Evolutionary conservation across 306 rosid species (phyloP).

Genomic region (Sesbania bispinosa): DNA sequence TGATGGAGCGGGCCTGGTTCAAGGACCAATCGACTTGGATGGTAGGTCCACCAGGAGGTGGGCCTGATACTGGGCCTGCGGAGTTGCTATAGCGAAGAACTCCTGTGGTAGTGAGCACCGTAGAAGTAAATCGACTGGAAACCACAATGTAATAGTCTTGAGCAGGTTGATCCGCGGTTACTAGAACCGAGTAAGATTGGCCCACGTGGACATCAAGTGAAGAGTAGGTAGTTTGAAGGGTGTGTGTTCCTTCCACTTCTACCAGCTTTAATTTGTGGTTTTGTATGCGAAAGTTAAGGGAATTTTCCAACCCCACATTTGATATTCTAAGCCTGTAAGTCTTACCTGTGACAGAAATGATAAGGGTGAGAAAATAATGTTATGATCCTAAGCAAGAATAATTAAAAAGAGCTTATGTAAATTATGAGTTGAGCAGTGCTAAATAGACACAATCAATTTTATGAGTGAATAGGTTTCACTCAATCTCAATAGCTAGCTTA

Average conservation of each 20-base stretch:
- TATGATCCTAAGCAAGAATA: no score
- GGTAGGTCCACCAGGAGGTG: conserved; percentile 96
- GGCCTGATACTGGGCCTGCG: conserved; percentile 74
- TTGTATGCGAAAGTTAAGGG: conserved; percentile 84
- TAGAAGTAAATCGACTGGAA: conserved; percentile 66
- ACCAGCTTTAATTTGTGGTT: conserved; percentile 75
- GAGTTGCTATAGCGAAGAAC: conserved; percentile 78
- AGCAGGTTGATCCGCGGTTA: conserved; percentile 91
- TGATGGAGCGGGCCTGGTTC: conserved; percentile 95
- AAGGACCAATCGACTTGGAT: conserved; percentile 94
- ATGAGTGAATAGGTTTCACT: no score
- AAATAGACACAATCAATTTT: no score
- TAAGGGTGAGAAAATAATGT: no score
- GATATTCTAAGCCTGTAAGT: conserved; percentile 95
- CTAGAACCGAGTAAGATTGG: conserved; percentile 86
- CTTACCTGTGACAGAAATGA: no score
- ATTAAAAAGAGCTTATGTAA: no score
- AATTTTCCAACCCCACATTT: conserved; percentile 75
- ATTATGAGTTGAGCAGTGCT: no score
- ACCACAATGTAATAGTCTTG: conserved; percentile 78
- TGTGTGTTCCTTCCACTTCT: conserved; percentile 97
- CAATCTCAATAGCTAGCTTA: no score
- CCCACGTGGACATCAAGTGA: conserved; percentile 91
- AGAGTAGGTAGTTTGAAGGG: conserved; percentile 79
- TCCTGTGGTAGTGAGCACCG: conserved; percentile 61